A percentile compares a stretch with the other conserved stretches of the same genome.
Evolutionary conservation across 1,139 yeast species (phyloP).

Genomic region (Geotrichum bryndzae): DNA sequence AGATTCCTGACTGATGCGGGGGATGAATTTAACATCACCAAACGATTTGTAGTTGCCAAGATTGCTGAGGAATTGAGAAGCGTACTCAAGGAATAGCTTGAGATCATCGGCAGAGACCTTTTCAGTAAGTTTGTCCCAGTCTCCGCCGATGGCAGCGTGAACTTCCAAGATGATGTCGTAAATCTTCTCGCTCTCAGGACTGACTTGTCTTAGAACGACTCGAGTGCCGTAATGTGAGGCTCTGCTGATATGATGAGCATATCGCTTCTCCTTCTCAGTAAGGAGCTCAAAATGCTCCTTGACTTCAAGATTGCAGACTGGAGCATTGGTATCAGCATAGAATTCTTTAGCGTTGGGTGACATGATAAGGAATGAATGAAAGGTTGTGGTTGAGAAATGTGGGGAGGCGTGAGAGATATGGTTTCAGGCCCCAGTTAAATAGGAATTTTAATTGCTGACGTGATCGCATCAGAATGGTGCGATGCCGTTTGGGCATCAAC

Average conservation of each 20-base stretch:
- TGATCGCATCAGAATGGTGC: neutral
- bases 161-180: slow-evolving; percentile 60
- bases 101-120: slow-evolving; percentile 25
- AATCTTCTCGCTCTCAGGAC: slow-evolving; percentile 71
- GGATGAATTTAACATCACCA: slow-evolving; percentile 83
- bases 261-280: slow-evolving; percentile 50
- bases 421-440: neutral
- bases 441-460: slow-evolving; percentile 1
- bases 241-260: slow-evolving; percentile 66
- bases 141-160: slow-evolving; percentile 48
- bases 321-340: slow-evolving; percentile 47
- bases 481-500: neutral
- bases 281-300: slow-evolving; percentile 45
- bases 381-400: neutral
- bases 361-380: neutral
- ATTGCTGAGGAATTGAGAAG: slow-evolving; percentile 72
- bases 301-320: slow-evolving; percentile 34
- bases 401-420: neutral
- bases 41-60: slow-evolving; percentile 84
- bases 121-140: slow-evolving; percentile 42
- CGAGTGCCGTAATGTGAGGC: slow-evolving; percentile 82
- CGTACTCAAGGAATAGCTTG: slow-evolving; percentile 60
- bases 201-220: slow-evolving; percentile 74
- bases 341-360: slow-evolving; percentile 10
- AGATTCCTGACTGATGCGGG: slow-evolving; percentile 45